phyloP scores from a whole-genome alignment of 352 stramenopile species.

The Globisporangium canariense region DNA sequence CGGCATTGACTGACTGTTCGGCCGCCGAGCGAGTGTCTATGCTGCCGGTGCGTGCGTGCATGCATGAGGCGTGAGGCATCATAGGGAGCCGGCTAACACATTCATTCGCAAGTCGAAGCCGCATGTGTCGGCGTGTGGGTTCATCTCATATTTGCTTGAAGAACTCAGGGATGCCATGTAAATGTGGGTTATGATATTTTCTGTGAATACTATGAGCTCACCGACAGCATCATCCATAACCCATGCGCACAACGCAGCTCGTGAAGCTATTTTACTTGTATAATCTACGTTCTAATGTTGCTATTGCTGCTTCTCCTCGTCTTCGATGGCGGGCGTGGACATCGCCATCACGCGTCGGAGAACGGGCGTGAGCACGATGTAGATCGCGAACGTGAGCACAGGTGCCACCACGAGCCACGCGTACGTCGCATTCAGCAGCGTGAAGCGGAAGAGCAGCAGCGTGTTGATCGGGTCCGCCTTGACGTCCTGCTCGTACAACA shows the following conservation, averaged over 20 bases:
- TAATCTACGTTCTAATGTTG: not conserved
- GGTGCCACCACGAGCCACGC: constrained; percentile 70
- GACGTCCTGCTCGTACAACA: constrained; percentile 31
- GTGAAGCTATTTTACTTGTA: not conserved
- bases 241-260: too few relatives aligned
- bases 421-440: constrained; percentile 74
- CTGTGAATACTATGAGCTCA: too few relatives aligned
- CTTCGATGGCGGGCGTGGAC: constrained; percentile 19
- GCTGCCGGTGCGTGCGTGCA: not conserved
- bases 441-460: constrained; percentile 76
- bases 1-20: too few relatives aligned
- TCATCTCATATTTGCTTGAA: too few relatives aligned
- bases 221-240: too few relatives aligned
- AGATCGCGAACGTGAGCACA: constrained; percentile 58
- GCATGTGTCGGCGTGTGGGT: too few relatives aligned
- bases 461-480: constrained; percentile 74
- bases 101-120: too few relatives aligned
- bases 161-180: too few relatives aligned
- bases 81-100: too few relatives aligned
- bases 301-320: constrained; percentile 27
- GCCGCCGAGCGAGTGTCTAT: not conserved
- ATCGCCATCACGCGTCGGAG: constrained; percentile 69
- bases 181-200: too few relatives aligned
- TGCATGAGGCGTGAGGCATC: too few relatives aligned
- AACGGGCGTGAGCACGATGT: constrained; percentile 63